Base-by-base conservation (phyloP, 2,329 filamentous ascomycete genomes). In the Chaetomium olivaceum region DNA sequence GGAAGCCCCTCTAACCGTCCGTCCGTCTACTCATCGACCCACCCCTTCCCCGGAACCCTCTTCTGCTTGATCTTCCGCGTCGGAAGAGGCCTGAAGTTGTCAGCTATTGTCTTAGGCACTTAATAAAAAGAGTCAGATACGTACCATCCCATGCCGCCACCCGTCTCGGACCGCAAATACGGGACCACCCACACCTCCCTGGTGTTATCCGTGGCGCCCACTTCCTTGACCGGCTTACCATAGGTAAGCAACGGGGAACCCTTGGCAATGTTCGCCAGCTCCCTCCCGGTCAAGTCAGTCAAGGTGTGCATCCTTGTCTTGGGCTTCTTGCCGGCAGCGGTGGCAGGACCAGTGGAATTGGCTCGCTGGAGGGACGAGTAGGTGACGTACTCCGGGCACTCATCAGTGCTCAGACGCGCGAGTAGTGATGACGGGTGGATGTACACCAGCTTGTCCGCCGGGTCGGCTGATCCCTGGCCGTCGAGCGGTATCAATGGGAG, bases 191-290 rank as follows among this genome's bases (percentile, higher is more conserved):
- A 96, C 72, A 91, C 93, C 77, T 95, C 90, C 58, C 93, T 85
- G 68, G 79, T 79, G 66, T 75, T 80, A 27, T 74, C 75, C 0
- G 76, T 77, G 14, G 14, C 25, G 5, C 51, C 51, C 58, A 91
- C 85, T 81, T 95, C 93, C 71, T 95, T 95, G 74, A 97, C 89
- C 0, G 95, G 94, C 80, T 98, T 98, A 3, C 92, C 91, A 71
- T 94, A 93, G 46, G 86, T 86, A 25, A 98, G 77, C 62, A 99
- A 80, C 58, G 93, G 91, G 14, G 95, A 98, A 0, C 91, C 91
- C 75, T 92, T 90, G 5, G 93, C 91, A 62, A 98, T 81, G 1
- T 87, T 87, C 4, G 91, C 87, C 6, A 99, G 83, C 75, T 96
- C 91, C 2, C 85, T 84, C 1, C 87, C 90, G 19, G 88, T 91